Conservation (phyloP, 192 early-diverging fungal species). For the Rhizoclosmatium globosum region DNA sequence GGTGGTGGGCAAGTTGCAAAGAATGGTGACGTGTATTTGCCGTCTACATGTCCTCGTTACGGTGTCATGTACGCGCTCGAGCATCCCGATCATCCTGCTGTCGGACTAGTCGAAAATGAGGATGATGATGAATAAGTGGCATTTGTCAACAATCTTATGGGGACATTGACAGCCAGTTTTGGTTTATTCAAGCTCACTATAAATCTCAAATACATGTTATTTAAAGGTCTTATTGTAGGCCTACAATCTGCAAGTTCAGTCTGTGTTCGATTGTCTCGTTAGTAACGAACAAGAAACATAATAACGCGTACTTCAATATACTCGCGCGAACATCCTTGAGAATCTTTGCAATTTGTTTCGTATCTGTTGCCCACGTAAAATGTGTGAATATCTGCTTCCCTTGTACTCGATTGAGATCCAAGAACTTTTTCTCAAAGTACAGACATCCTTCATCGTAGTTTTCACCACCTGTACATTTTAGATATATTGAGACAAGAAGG, state of each 20-base stretch:
- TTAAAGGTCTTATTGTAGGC: too few relatives aligned
- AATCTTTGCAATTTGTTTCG: too few relatives aligned
- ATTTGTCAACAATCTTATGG: too few relatives aligned
- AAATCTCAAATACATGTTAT: too few relatives aligned
- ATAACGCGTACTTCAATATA: too few relatives aligned
- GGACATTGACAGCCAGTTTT: too few relatives aligned
- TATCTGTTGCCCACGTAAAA: too few relatives aligned
- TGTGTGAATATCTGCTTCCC: slow-evolving; percentile 51
- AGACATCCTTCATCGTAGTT: slow-evolving; percentile 51
- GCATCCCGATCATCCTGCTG: not conserved
- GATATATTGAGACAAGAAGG: not conserved
- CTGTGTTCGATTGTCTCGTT: too few relatives aligned
- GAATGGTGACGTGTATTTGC: slow-evolving; percentile 24
- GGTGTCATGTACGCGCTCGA: slow-evolving; percentile 19
- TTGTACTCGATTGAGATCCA: slow-evolving; percentile 49
- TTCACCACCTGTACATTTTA: slow-evolving; percentile 39
- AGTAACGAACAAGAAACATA: too few relatives aligned
- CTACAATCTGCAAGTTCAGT: too few relatives aligned
- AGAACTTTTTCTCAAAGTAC: slow-evolving; percentile 52
- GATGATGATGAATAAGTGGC: not conserved
- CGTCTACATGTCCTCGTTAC: slow-evolving; percentile 35
- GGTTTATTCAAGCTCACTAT: too few relatives aligned
- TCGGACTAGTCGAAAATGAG: not conserved
- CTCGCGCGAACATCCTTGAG: too few relatives aligned
- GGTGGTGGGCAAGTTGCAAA: slow-evolving; percentile 22